These are phyloP conservation scores for Chaetomium sp. DNA, from an alignment of 2,329 filamentous ascomycete genomes.

Conservation along the genomic window DNA sequence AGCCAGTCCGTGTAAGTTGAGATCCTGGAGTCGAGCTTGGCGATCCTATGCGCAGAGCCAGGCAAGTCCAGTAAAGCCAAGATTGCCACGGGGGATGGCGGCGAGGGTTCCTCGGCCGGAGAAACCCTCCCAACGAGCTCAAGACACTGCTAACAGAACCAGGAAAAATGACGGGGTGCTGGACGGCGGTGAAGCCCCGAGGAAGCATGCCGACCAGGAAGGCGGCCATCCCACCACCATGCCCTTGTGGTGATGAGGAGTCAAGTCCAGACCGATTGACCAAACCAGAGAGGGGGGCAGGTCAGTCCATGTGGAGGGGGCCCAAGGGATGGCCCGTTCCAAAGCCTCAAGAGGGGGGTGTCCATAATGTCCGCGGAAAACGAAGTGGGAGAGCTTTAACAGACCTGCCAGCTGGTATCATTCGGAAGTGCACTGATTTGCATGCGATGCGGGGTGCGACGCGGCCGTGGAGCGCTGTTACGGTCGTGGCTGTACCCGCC, in stretches of 20 bases:
- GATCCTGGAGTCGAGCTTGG: constrained; percentile 52
- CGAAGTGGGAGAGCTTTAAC: constrained; percentile 62
- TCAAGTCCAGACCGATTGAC: constrained; percentile 27
- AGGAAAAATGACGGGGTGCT: constrained; percentile 22
- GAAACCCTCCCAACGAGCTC: constrained; percentile 21
- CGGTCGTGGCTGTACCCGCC: constrained; percentile 56
- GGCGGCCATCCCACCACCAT: constrained; percentile 22
- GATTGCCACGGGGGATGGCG: constrained; percentile 30
- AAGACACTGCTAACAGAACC: constrained; percentile 27
- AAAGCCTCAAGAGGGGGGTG: constrained; percentile 33
- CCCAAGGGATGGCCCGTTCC: constrained; percentile 29
- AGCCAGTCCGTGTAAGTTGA: constrained; percentile 80
- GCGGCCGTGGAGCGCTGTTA: constrained; percentile 67
- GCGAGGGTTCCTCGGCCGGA: constrained; percentile 22
- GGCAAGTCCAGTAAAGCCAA: constrained; percentile 45
- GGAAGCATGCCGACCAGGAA: constrained; percentile 21
- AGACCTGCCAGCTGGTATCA: constrained; percentile 99
- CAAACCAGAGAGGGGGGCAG: constrained; percentile 26
- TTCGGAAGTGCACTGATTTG: constrained; percentile 93
- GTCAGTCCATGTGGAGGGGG: constrained; percentile 16
- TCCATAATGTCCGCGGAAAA: constrained; percentile 47
- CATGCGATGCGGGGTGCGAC: constrained; percentile 95
- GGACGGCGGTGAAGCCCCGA: constrained; percentile 12
- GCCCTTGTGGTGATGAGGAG: constrained; percentile 11
- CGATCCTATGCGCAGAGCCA: constrained; percentile 40